These are phyloP conservation scores for Penicillium brevicompactum DNA, from an alignment of 2,329 filamentous ascomycete species.

Conservation along the genomic window DNA sequence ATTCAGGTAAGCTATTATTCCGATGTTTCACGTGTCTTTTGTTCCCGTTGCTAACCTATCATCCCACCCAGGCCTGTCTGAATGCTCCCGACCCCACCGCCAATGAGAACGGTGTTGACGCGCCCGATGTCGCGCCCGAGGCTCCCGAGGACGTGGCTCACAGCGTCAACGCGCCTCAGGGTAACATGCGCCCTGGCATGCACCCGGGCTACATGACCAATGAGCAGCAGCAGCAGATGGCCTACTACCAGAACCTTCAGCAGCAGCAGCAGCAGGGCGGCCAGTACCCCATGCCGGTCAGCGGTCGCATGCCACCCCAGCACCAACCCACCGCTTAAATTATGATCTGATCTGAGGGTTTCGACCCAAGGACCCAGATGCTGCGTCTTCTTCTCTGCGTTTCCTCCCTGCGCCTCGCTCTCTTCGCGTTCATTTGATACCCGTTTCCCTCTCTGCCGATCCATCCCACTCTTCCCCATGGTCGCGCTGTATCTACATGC, in stretches of 20 bases:
- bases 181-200: slow-evolving; percentile 69
- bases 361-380: slow-evolving; percentile 23
- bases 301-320: slow-evolving; percentile 78
- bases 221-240: slow-evolving; percentile 72
- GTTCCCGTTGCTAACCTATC: slow-evolving; percentile 20
- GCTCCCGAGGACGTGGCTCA: slow-evolving; percentile 87
- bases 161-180: slow-evolving; percentile 70
- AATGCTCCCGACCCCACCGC: slow-evolving; percentile 92
- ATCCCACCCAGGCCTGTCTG: slow-evolving; percentile 75
- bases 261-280: slow-evolving; percentile 70
- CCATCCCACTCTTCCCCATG: slow-evolving; percentile 17
- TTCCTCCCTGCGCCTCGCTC: slow-evolving; percentile 27
- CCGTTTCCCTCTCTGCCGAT: slow-evolving; percentile 34
- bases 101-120: slow-evolving; percentile 79
- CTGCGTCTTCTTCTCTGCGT: slow-evolving; percentile 30
- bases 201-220: slow-evolving; percentile 70
- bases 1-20: slow-evolving; percentile 74
- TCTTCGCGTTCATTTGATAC: slow-evolving; percentile 40
- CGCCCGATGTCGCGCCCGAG: slow-evolving; percentile 71
- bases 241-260: slow-evolving; percentile 80
- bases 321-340: slow-evolving; percentile 70
- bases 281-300: slow-evolving; percentile 77
- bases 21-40: neutral
- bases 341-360: slow-evolving; percentile 21
- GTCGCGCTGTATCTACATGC: slow-evolving; percentile 4